phyloP scores from a whole-genome alignment of 345 rosid species.

The Erodium maritimum region DNA sequence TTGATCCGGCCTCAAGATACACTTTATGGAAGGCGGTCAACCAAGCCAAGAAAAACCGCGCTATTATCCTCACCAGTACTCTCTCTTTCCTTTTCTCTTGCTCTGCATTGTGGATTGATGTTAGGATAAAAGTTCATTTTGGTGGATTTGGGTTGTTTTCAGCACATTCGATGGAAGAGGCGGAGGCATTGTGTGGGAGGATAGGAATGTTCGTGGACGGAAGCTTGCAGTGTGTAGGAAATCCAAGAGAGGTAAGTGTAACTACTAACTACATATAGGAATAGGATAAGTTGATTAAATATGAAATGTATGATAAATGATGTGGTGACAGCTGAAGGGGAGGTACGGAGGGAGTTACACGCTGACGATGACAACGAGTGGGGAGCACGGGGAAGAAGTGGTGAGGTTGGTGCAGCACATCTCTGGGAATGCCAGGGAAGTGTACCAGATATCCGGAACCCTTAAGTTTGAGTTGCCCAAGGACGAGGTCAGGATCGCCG shows the following conservation, averaged over 20 bases:
- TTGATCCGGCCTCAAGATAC: conserved; percentile 93
- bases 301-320: too few relatives aligned
- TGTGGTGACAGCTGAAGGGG: conserved; percentile 46
- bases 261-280: too few relatives aligned
- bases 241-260: conserved; percentile 86
- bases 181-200: conserved; percentile 80
- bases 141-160: neutral
- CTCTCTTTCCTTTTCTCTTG: conserved; percentile 1
- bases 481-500: conserved; percentile 53
- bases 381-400: conserved; percentile 47
- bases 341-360: conserved; percentile 82
- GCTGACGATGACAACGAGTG: conserved; percentile 68
- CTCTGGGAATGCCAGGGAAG: conserved; percentile 53
- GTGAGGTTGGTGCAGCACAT: conserved; percentile 46
- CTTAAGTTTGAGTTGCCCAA: conserved; percentile 95
- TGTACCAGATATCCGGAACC: conserved; percentile 77
- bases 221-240: conserved; percentile 85
- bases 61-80: conserved; percentile 80
- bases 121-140: too few relatives aligned
- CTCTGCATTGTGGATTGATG: neutral
- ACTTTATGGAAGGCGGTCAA: conserved; percentile 80
- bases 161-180: conserved; percentile 99
- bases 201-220: conserved; percentile 82
- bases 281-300: too few relatives aligned
- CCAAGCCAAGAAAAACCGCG: conserved; percentile 61